Conservation (phyloP, 2,329 filamentous ascomycete genomes). For the Botryotinia globosa region DNA sequence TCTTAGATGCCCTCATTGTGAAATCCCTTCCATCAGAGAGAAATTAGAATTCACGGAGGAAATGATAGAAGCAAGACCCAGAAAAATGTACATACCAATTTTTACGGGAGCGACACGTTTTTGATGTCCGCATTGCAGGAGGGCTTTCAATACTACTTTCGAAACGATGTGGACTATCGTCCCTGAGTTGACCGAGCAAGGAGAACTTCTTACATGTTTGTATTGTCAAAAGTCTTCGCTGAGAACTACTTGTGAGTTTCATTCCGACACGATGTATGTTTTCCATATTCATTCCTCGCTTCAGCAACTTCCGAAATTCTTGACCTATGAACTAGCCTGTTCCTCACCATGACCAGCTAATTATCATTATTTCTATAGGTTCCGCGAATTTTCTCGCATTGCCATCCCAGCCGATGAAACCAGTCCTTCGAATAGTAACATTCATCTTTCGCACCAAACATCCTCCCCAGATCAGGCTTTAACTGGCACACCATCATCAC, state of each 20-base stretch:
- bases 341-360: not conserved
- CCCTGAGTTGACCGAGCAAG: not conserved
- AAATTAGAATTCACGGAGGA: not conserved
- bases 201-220: not conserved
- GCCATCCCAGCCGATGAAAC: not conserved
- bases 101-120: not conserved
- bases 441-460: not conserved
- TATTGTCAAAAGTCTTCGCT: not conserved
- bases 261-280: not conserved
- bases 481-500: not conserved
- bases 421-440: not conserved
- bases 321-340: not conserved
- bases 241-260: not conserved
- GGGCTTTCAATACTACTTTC: not conserved
- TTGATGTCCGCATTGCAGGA: not conserved
- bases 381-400: not conserved
- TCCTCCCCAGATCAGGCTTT: not conserved
- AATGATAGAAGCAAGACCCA: not conserved
- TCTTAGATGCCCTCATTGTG: not conserved
- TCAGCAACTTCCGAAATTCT: not conserved
- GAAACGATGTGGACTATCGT: not conserved
- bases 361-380: not conserved
- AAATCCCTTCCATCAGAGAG: not conserved
- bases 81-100: not conserved
- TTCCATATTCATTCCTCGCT: not conserved